phyloP scores from a whole-genome alignment of 176 grass and related monocot genomes.

The Echinochloa phyllopogon region DNA sequence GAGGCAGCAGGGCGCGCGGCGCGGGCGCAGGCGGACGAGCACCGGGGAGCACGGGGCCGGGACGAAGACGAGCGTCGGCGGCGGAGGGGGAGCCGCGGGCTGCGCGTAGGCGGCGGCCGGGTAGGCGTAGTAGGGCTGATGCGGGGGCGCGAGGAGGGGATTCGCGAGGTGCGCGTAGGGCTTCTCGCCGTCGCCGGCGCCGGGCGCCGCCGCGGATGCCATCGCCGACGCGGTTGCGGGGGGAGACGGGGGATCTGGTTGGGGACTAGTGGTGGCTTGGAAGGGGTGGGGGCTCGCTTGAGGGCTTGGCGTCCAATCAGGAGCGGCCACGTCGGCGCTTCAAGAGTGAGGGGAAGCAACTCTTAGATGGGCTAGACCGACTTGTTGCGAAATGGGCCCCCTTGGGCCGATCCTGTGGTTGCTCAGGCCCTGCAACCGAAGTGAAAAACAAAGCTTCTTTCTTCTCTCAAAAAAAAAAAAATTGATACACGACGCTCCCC shows the following conservation, averaged over 20 bases:
- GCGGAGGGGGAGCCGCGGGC: background rate
- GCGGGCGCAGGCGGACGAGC: slow-evolving; percentile 37
- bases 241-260: background rate
- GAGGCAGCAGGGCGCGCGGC: slow-evolving; percentile 35
- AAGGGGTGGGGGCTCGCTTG: background rate
- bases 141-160: slow-evolving; percentile 9
- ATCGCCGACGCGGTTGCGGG: slow-evolving; percentile 38
- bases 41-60: slow-evolving; percentile 17
- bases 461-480: too few relatives aligned
- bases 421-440: too few relatives aligned
- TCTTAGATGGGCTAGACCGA: background rate
- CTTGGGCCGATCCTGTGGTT: background rate
- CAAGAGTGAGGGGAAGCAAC: background rate
- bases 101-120: slow-evolving; percentile 36
- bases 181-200: slow-evolving; percentile 34
- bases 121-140: slow-evolving; percentile 51
- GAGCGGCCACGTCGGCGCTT: background rate
- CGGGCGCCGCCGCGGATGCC: slow-evolving; percentile 10
- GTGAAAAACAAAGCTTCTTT: too few relatives aligned
- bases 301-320: background rate
- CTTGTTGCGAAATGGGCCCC: background rate
- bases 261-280: background rate
- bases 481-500: too few relatives aligned
- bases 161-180: background rate
- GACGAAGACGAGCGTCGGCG: slow-evolving; percentile 40